These are phyloP conservation scores for Onygena corvina DNA, from an alignment of 2,329 filamentous ascomycete genomes.

Conservation along the genomic window DNA sequence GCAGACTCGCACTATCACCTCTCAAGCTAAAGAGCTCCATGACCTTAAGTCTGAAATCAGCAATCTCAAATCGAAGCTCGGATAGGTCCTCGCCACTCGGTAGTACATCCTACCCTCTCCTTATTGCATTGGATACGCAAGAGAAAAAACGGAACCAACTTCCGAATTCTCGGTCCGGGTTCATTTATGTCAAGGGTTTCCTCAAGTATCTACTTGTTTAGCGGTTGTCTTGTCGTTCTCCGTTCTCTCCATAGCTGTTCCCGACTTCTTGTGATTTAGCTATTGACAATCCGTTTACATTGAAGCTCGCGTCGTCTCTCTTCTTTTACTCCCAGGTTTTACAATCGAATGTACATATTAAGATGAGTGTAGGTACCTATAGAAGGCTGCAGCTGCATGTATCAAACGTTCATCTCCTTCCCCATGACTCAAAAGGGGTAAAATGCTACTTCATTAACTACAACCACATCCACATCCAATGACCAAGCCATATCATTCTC, in stretches of 20 bases:
- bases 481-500: no score
- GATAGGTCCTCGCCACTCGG: slow-evolving; percentile 20
- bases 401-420: no score
- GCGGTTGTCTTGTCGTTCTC: no score
- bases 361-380: no score
- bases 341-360: not conserved
- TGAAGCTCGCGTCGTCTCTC: not conserved
- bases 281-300: not conserved
- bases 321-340: not conserved
- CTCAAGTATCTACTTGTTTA: no score
- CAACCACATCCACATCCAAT: not conserved
- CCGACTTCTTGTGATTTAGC: not conserved
- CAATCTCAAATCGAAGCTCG: slow-evolving; percentile 64
- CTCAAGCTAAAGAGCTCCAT: slow-evolving; percentile 65
- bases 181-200: no score
- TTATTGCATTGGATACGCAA: not conserved
- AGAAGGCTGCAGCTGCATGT: no score
- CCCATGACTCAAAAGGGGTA: no score
- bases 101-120: not conserved
- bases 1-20: slow-evolving; percentile 64
- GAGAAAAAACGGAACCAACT: no score
- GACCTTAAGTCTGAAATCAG: slow-evolving; percentile 63
- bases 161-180: no score
- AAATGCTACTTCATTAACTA: not conserved
- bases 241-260: not conserved